phyloP scores from a whole-genome alignment of 768 basidiomycete species.

The Naganishia onofrii region DNA sequence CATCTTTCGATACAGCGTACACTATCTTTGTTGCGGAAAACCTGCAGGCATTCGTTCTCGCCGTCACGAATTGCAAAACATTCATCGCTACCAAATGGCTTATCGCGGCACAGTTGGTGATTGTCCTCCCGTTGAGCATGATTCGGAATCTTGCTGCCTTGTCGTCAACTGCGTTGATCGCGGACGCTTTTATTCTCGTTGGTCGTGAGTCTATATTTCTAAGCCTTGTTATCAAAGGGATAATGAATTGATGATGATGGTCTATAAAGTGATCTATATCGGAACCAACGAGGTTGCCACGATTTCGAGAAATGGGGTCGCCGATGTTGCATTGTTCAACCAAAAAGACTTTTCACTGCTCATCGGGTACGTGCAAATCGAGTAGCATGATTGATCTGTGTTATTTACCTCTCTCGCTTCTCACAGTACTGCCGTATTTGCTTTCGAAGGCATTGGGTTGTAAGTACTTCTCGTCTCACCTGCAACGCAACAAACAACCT shows the following conservation, averaged over 20 bases:
- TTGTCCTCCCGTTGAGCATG: conserved; percentile 86
- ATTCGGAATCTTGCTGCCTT: conserved; percentile 92
- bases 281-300: conserved; percentile 72
- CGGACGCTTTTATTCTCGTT: conserved; percentile 89
- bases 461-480: conserved; percentile 44
- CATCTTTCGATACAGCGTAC: conserved; percentile 76
- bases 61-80: conserved; percentile 70
- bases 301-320: conserved; percentile 67
- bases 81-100: conserved; percentile 67
- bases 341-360: conserved; percentile 82
- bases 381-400: no score
- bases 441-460: conserved; percentile 96
- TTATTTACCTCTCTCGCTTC: neutral
- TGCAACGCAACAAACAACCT: no score
- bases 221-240: conserved; percentile 58
- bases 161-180: conserved; percentile 83
- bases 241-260: no score
- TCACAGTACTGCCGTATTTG: conserved; percentile 79
- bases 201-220: conserved; percentile 63
- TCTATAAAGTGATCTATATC: conserved; percentile 50
- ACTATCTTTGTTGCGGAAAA: conserved; percentile 95
- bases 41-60: conserved; percentile 76
- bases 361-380: conserved; percentile 59
- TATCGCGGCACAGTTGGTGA: conserved; percentile 75
- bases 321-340: conserved; percentile 83